Conservation (phyloP, 2,329 filamentous ascomycete species). For the Rhinocladiella mackenziei region DNA sequence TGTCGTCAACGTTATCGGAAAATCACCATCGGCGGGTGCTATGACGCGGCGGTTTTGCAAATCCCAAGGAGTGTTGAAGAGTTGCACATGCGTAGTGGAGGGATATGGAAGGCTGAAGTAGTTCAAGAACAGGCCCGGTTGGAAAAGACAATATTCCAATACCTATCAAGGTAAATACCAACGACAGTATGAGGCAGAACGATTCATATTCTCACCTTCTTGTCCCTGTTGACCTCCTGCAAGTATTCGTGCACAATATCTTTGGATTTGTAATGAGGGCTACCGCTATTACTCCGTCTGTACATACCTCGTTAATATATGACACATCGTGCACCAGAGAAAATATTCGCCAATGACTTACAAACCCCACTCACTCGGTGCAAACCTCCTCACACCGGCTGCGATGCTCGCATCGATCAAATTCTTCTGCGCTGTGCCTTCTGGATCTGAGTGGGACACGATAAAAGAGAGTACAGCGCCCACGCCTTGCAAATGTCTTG, state of each 20-base stretch:
- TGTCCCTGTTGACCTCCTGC: slow-evolving; percentile 47
- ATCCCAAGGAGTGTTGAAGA: slow-evolving; percentile 35
- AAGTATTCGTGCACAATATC: slow-evolving; percentile 50
- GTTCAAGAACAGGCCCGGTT: slow-evolving; percentile 53
- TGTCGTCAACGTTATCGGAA: slow-evolving; percentile 34
- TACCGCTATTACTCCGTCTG: no score
- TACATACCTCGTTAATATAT: no score
- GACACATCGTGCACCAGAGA: no score
- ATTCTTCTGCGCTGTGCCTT: slow-evolving; percentile 12
- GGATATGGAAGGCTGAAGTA: slow-evolving; percentile 52
- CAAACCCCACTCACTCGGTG: slow-evolving; percentile 36
- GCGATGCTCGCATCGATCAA: slow-evolving; percentile 34
- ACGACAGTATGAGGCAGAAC: no score
- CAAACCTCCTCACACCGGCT: slow-evolving; percentile 32
- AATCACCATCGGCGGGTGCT: slow-evolving; percentile 34
- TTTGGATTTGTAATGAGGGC: slow-evolving; percentile 52
- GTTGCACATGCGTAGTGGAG: slow-evolving; percentile 44
- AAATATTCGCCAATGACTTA: no score
- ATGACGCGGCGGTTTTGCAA: slow-evolving; percentile 36
- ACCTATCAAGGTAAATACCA: no score
- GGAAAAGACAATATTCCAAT: slow-evolving; percentile 56
- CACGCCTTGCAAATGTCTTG: slow-evolving; percentile 7
- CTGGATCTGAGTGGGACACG: slow-evolving; percentile 4
- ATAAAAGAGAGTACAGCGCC: slow-evolving; percentile 19
- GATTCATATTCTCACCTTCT: slow-evolving; percentile 41